These are phyloP conservation scores for Malania oleifera DNA, from an alignment of 164 flowering plant genomes.

Conservation along the genomic window DNA sequence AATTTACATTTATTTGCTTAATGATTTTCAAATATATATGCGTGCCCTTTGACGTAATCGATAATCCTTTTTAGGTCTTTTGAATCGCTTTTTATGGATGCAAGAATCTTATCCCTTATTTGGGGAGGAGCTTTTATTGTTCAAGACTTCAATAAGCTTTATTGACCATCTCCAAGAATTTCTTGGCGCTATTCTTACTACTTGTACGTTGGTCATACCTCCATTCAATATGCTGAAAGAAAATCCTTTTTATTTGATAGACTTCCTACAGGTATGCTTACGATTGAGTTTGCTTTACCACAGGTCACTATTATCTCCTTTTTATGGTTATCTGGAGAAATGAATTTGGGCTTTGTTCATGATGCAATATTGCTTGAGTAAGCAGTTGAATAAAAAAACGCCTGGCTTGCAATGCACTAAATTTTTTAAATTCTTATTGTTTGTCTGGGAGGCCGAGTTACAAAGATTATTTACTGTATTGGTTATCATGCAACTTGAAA, in stretches of 20 bases:
- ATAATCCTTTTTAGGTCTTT: constrained; percentile 48
- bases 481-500: too few species aligned
- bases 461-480: too few species aligned
- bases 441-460: too few species aligned
- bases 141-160: constrained; percentile 87
- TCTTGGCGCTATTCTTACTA: constrained; percentile 56
- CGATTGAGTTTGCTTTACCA: background rate
- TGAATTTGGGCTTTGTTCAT: too few species aligned
- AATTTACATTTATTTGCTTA: background rate
- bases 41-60: background rate
- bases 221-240: constrained; percentile 51
- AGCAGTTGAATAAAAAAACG: too few species aligned
- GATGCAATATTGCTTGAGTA: too few species aligned
- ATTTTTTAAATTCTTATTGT: too few species aligned
- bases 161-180: constrained; percentile 92
- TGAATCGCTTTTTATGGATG: constrained; percentile 92
- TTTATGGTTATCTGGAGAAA: background rate
- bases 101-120: constrained; percentile 60
- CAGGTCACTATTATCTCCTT: background rate
- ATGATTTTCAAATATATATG: background rate
- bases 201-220: constrained; percentile 67
- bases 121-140: constrained; percentile 55
- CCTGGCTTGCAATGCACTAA: too few species aligned
- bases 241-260: constrained; percentile 45
- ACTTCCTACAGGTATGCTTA: constrained; percentile 56